phyloP scores from a whole-genome alignment of 108 stramenopile species.

The Nitzschia palea region DNA sequence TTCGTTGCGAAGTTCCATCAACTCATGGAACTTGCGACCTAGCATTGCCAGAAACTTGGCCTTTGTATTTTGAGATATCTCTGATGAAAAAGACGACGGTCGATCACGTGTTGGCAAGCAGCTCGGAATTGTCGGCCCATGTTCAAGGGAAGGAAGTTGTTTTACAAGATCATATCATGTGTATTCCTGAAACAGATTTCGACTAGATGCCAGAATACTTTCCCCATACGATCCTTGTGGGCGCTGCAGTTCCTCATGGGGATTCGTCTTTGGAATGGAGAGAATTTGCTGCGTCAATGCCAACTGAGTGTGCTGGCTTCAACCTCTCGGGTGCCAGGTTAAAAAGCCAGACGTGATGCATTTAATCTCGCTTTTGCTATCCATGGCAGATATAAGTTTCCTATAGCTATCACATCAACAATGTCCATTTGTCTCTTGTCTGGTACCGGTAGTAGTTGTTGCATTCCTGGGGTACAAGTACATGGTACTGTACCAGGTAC shows the following conservation, averaged over 20 bases:
- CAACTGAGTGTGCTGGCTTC: conserved; percentile 5
- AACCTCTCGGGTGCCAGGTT: no score
- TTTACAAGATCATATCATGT: conserved; percentile 43
- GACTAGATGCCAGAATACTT: conserved; percentile 70
- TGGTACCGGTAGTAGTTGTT: no score
- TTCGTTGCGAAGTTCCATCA: conserved; percentile 62
- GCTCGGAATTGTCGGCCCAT: conserved; percentile 49
- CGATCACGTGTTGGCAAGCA: conserved; percentile 74
- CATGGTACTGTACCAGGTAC: no score
- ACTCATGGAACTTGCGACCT: conserved; percentile 62
- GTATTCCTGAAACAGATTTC: conserved; percentile 60
- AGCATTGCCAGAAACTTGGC: conserved; percentile 91
- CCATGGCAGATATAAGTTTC: no score
- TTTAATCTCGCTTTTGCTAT: no score
- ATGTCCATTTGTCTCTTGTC: no score
- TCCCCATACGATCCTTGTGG: conserved; percentile 79
- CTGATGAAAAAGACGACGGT: conserved; percentile 82
- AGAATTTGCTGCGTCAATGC: conserved; percentile 48
- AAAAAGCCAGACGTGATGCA: no score
- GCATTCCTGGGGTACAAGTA: no score
- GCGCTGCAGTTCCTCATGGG: conserved; percentile 76
- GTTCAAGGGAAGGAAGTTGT: conserved; percentile 15
- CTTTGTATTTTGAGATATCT: conserved; percentile 77
- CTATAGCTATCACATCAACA: no score
- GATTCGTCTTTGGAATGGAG: conserved; percentile 78